Conservation (phyloP, 306 rosid species). For the Cucurbita moschata region DNA sequence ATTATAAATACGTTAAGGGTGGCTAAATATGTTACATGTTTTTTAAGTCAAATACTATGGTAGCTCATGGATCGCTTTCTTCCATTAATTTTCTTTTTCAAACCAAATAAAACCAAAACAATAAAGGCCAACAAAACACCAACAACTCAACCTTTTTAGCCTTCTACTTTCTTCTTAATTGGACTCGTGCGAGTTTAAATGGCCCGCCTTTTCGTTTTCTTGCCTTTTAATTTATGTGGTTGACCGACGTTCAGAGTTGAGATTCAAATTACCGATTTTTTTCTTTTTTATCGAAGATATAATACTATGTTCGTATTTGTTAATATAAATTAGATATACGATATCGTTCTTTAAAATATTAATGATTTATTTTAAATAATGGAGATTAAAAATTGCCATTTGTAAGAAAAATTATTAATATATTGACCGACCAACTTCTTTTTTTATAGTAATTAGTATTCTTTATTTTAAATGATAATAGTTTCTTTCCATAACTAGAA, state of each 20-base stretch:
- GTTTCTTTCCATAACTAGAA: background rate
- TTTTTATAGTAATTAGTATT: too few species aligned
- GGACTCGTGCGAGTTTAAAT: background rate
- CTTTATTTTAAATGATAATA: too few species aligned
- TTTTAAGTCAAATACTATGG: background rate
- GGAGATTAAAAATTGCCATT: too few species aligned
- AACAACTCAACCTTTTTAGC: background rate
- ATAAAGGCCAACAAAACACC: background rate
- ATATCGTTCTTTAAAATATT: too few species aligned
- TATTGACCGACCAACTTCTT: background rate
- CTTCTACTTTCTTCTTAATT: background rate
- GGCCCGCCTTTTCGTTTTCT: background rate
- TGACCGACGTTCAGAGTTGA: background rate
- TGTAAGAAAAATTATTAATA: too few species aligned
- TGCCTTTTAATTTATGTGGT: background rate
- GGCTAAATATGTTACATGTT: background rate
- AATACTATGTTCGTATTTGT: too few species aligned
- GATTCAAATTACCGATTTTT: too few species aligned
- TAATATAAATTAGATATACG: too few species aligned
- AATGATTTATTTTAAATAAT: too few species aligned
- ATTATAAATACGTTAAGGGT: background rate
- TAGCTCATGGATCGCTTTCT: constrained; percentile 2
- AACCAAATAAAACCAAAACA: background rate
- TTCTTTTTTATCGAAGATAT: too few species aligned
- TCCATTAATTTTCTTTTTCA: background rate